Evolutionary conservation across 2,329 filamentous ascomycete genomes (phyloP).

Genomic region (Lachnellula arida): DNA sequence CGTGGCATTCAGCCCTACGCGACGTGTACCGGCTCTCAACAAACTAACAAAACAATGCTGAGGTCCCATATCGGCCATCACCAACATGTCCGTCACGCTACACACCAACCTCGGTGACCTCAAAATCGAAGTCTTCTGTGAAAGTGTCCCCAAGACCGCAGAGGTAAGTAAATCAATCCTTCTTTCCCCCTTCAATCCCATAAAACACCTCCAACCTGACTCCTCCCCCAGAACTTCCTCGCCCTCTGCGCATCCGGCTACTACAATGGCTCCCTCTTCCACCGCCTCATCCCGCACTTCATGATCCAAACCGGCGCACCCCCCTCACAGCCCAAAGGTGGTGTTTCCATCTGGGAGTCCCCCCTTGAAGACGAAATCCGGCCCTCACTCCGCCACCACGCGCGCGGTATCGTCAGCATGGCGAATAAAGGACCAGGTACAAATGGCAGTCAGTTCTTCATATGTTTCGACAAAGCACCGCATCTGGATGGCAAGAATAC

Average conservation of each 20-base stretch:
- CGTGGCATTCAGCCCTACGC: constrained; percentile 17
- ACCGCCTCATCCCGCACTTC: constrained; percentile 75
- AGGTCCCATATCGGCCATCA: not conserved
- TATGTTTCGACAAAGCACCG: constrained; percentile 70
- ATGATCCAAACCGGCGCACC: constrained; percentile 74
- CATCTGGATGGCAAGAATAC: constrained; percentile 83
- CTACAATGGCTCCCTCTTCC: constrained; percentile 71
- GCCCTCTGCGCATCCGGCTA: constrained; percentile 76
- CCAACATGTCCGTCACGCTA: constrained; percentile 62
- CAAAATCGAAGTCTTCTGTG: constrained; percentile 95
- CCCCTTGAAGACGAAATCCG: constrained; percentile 79
- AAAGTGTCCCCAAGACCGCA: constrained; percentile 86
- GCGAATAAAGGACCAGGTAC: constrained; percentile 71
- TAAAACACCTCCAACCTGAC: constrained; percentile 10
- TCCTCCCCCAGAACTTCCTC: constrained; percentile 68
- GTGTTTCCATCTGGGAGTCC: constrained; percentile 67
- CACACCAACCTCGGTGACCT: constrained; percentile 87
- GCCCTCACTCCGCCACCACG: constrained; percentile 62
- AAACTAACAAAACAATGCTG: constrained; percentile 7
- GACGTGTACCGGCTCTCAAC: too few relatives aligned
- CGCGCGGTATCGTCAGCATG: constrained; percentile 69
- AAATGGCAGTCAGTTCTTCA: constrained; percentile 78
- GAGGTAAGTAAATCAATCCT: constrained; percentile 50
- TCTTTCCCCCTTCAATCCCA: not conserved
- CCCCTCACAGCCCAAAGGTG: constrained; percentile 58